Evolutionary conservation across 2,329 filamentous ascomycete species (phyloP), one percentile per base, ranked within the genome.

Genomic region (Phaeosphaeria sp.): DNA sequence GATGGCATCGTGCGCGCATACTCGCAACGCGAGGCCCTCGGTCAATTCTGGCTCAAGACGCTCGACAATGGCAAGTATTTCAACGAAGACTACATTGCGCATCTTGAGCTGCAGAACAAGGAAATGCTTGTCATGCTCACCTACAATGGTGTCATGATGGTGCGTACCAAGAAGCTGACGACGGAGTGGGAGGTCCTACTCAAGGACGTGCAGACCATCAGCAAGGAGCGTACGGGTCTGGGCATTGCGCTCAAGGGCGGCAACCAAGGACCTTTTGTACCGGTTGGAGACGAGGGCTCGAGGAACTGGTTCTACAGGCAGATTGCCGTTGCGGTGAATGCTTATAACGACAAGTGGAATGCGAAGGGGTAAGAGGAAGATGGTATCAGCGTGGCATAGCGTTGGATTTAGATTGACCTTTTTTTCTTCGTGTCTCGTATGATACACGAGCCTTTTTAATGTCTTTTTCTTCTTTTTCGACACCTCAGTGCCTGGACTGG

Each of bases 21-120:
- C 82, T 93, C 89, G 55, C 91, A 96, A 74, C 91, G 95, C 47
- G 95, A 99, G 82, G 93, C 95, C 0, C 87, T 99, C 2, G 95
- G 95, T 0, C 95, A 99, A 77, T 97, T 92, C 82, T 99, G 95
- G 96, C 88, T 99, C 64, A 99, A 99, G 84, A 96, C 97, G 58
- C 88, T 96, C 11, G 95, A 99, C 79, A 95, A 97, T 64, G 95
- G 95, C 60, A 95, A 93, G 77, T 98, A 94, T 83, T 99, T 99
- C 85, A 90, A 96, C 79, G 95, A 99, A 78, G 87, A 92, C 74
- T 99, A 99, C 80, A 95, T 99, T 76, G 96, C 93, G 4, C 96
- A 99, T 74, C 83, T 99, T 4, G 94, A 99, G 78, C 85, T 99
- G 23, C 91, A 92, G 11, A 88, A 89, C 59, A 92, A 95, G 75